Conservation (phyloP, 106 monocot species). For the Phalaenopsis equestris region DNA sequence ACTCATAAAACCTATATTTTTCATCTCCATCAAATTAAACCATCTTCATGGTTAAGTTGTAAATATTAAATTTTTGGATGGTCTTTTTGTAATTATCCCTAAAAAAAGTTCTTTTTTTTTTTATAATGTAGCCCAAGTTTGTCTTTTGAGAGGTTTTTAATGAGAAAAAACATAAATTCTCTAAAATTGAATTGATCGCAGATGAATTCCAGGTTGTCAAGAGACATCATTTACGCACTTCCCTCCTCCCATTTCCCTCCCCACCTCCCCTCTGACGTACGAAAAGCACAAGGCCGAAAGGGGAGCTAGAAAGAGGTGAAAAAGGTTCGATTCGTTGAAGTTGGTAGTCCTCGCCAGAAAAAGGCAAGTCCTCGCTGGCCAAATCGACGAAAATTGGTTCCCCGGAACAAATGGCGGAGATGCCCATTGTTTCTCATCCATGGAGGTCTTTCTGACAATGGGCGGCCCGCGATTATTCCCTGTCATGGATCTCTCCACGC, state of each 20-base stretch:
- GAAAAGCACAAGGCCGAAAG: conserved; percentile 3
- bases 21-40: no score
- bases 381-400: neutral
- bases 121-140: no score
- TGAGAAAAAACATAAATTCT: no score
- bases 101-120: no score
- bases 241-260: conserved; percentile 2
- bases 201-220: no score
- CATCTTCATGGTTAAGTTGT: no score
- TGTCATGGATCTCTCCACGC: neutral
- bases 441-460: neutral
- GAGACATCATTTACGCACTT: neutral
- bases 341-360: conserved; percentile 1
- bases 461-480: neutral
- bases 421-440: neutral
- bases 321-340: neutral
- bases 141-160: no score
- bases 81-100: no score
- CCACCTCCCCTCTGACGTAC: neutral
- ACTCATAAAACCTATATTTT: no score
- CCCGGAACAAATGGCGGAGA: conserved; percentile 4
- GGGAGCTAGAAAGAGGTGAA: neutral
- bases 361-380: neutral
- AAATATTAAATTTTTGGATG: no score
- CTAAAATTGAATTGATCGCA: no score